These are phyloP conservation scores for Funneliformis caledonium DNA, from an alignment of 371 early-diverging fungal genomes.

Conservation along the genomic window DNA sequence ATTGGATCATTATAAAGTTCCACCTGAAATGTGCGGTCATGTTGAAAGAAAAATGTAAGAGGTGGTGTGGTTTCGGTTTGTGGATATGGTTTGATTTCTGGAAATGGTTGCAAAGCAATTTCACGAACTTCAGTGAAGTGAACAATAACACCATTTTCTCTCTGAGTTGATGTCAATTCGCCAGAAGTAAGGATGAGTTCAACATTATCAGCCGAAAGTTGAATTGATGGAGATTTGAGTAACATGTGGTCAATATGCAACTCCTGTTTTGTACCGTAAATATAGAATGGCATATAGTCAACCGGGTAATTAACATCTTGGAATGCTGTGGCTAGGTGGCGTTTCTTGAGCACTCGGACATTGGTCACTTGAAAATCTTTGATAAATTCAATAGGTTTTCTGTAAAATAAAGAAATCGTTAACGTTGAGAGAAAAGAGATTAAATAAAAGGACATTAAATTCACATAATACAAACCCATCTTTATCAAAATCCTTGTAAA, in stretches of 20 bases:
- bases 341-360: constrained; percentile 19
- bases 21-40: background rate
- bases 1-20: constrained; percentile 12
- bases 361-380: constrained; percentile 4
- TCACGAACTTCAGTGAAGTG: background rate
- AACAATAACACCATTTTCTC: background rate
- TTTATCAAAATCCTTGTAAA: background rate
- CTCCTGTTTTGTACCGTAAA: constrained; percentile 9
- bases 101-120: background rate
- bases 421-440: background rate
- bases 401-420: background rate
- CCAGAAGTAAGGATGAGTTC: background rate
- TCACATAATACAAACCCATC: constrained; percentile 2
- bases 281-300: constrained; percentile 17
- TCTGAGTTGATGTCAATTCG: constrained; percentile 1
- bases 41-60: constrained; percentile 10
- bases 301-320: background rate
- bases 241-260: constrained; percentile 18
- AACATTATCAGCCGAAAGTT: constrained; percentile 12
- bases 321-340: background rate
- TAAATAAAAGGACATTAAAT: background rate
- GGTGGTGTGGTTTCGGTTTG: no score
- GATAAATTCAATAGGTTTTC: background rate
- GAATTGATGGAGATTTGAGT: constrained; percentile 12
- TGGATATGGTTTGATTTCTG: background rate